Conservation (phyloP, 2,329 filamentous ascomycete species). For the Colletotrichum horii region DNA sequence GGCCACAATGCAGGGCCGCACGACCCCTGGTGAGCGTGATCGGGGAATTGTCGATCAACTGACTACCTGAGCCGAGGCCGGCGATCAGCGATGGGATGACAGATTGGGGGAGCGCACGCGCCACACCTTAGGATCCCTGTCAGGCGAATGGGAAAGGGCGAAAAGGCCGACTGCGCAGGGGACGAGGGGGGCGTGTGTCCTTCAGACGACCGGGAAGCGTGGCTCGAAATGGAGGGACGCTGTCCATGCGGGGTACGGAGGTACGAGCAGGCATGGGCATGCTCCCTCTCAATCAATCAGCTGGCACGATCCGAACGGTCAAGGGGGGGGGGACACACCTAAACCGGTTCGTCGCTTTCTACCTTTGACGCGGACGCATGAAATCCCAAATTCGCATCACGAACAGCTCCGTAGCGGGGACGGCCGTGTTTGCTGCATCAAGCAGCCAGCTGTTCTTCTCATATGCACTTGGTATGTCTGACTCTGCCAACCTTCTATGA, state of each 20-base stretch:
- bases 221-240: not conserved
- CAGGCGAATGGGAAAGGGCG: slow-evolving; percentile 9
- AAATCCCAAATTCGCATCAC: not conserved
- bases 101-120: slow-evolving; percentile 9
- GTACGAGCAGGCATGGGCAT: slow-evolving; percentile 3
- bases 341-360: not conserved
- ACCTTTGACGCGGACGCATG: not conserved
- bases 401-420: slow-evolving; percentile 1
- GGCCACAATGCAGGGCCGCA: slow-evolving; percentile 3
- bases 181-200: not conserved
- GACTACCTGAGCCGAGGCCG: slow-evolving; percentile 18
- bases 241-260: slow-evolving; percentile 9
- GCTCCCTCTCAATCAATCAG: not conserved
- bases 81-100: slow-evolving; percentile 22
- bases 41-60: slow-evolving; percentile 19
- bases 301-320: not conserved
- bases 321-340: not conserved
- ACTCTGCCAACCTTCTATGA: not conserved
- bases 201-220: not conserved
- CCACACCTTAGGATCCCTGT: slow-evolving; percentile 11
- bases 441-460: not conserved
- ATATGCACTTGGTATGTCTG: not conserved
- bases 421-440: not conserved
- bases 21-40: slow-evolving; percentile 10
- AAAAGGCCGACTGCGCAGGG: not conserved